Percentiles rank a stretch among this genome's conserved stretches.
These are phyloP conservation scores for Penicillium argentinense DNA, from an alignment of 495 filamentous ascomycete species.

Conservation along the genomic window DNA sequence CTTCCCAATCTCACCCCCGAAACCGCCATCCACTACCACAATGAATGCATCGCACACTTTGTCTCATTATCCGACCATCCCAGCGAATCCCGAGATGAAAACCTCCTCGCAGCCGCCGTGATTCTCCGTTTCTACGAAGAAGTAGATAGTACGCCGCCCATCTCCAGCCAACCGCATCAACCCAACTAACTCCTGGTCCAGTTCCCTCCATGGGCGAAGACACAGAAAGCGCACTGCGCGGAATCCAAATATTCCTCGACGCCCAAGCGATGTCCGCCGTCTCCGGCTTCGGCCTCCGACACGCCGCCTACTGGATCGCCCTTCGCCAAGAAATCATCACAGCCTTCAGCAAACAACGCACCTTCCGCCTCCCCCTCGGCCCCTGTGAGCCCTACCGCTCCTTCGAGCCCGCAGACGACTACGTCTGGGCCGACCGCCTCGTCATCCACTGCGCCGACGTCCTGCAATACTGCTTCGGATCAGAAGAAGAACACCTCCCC, in stretches of 20 bases:
- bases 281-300: slow-evolving; percentile 22
- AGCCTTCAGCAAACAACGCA: slow-evolving; percentile 34
- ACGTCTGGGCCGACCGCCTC: slow-evolving; percentile 34
- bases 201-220: slow-evolving; percentile 15
- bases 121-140: slow-evolving; percentile 38
- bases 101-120: slow-evolving; percentile 29
- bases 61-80: slow-evolving; percentile 16
- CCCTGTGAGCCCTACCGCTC: slow-evolving; percentile 24
- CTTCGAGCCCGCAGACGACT: slow-evolving; percentile 28
- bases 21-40: slow-evolving; percentile 29
- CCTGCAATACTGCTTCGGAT: slow-evolving; percentile 26
- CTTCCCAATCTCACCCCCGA: slow-evolving; percentile 18
- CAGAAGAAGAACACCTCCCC: slow-evolving; percentile 13
- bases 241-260: slow-evolving; percentile 16
- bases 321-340: slow-evolving; percentile 39
- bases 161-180: no score
- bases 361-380: slow-evolving; percentile 24
- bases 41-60: slow-evolving; percentile 26
- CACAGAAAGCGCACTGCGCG: slow-evolving; percentile 13
- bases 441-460: slow-evolving; percentile 34
- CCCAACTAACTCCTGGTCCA: no score
- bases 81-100: slow-evolving; percentile 21
- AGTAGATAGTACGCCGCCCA: slow-evolving; percentile 20
- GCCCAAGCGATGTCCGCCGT: slow-evolving; percentile 12
- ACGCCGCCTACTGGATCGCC: slow-evolving; percentile 35